These are phyloP conservation scores for Aspergillus luchuensis DNA, from an alignment of 2,329 filamentous ascomycete species.

Conservation along the genomic window DNA sequence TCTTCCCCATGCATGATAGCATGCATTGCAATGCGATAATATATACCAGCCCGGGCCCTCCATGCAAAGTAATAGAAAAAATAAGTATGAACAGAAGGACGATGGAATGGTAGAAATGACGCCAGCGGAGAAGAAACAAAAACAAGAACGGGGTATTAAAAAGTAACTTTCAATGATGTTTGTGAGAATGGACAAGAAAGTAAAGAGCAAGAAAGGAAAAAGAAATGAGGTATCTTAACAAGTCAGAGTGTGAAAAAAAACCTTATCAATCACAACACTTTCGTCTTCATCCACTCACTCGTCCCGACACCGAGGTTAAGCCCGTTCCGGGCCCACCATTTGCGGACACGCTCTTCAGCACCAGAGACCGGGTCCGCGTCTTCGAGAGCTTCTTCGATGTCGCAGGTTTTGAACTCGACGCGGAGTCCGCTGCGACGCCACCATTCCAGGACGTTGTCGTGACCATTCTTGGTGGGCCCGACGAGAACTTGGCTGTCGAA, in stretches of 20 bases:
- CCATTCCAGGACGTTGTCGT: conserved; percentile 85
- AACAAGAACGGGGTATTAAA: conserved; percentile 16
- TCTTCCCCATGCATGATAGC: too few species aligned
- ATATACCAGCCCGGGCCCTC: too few species aligned
- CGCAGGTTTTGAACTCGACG: conserved; percentile 92
- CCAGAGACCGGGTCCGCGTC: conserved; percentile 68
- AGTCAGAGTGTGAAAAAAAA: too few species aligned
- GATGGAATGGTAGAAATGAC: not conserved
- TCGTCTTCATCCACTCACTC: conserved; percentile 86
- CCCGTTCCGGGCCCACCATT: conserved; percentile 87
- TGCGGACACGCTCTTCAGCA: conserved; percentile 70
- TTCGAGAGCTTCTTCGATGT: conserved; percentile 92
- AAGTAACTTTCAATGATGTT: conserved; percentile 5
- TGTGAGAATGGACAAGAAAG: conserved; percentile 2
- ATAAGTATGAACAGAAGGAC: not conserved
- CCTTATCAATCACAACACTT: conserved; percentile 60
- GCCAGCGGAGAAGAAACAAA: conserved; percentile 1
- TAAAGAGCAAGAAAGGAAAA: not conserved
- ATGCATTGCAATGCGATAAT: too few species aligned
- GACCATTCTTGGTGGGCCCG: conserved; percentile 82
- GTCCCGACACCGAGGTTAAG: conserved; percentile 79
- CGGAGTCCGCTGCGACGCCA: conserved; percentile 73
- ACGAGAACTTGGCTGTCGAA: conserved; percentile 84
- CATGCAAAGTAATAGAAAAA: not conserved
- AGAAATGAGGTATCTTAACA: not conserved